These are phyloP conservation scores for Globisporangium uncinulatum DNA, from an alignment of 352 stramenopile genomes.

Conservation along the genomic window DNA sequence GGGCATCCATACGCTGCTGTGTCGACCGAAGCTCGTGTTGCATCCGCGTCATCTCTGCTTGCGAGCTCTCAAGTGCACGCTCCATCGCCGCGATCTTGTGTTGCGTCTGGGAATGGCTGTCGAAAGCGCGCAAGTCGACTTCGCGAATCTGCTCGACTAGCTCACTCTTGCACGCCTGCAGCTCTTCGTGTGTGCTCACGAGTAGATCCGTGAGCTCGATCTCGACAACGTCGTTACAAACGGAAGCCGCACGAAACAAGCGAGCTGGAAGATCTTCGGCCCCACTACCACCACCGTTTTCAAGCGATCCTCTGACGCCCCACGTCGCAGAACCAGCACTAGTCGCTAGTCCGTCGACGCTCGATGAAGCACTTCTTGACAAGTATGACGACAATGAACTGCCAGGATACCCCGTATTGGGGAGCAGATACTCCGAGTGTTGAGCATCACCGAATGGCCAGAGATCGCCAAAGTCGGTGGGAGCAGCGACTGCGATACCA, in stretches of 20 bases:
- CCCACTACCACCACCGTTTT: not conserved
- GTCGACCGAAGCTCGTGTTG: constrained; percentile 24
- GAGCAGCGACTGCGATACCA: not conserved
- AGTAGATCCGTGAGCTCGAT: constrained; percentile 34
- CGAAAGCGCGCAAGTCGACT: constrained; percentile 11
- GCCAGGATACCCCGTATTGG: not conserved
- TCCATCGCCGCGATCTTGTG: constrained; percentile 16
- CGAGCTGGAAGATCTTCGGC: not conserved
- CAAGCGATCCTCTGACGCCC: not conserved
- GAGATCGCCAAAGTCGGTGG: not conserved
- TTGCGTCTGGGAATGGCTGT: constrained; percentile 13
- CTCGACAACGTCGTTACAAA: constrained; percentile 26
- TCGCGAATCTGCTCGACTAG: constrained; percentile 18
- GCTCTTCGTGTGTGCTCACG: constrained; percentile 27
- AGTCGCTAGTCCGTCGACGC: not conserved
- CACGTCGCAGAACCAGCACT: not conserved
- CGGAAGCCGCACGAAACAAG: not conserved
- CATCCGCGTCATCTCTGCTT: constrained; percentile 16
- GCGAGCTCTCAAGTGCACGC: constrained; percentile 18
- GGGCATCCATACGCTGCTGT: constrained; percentile 15
- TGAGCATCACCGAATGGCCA: not conserved
- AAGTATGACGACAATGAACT: not conserved
- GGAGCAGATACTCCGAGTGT: not conserved
- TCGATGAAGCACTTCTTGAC: not conserved
- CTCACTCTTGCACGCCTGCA: constrained; percentile 14